phyloP scores from a whole-genome alignment of 2,329 filamentous ascomycete species.

The Cordyceps javanica region DNA sequence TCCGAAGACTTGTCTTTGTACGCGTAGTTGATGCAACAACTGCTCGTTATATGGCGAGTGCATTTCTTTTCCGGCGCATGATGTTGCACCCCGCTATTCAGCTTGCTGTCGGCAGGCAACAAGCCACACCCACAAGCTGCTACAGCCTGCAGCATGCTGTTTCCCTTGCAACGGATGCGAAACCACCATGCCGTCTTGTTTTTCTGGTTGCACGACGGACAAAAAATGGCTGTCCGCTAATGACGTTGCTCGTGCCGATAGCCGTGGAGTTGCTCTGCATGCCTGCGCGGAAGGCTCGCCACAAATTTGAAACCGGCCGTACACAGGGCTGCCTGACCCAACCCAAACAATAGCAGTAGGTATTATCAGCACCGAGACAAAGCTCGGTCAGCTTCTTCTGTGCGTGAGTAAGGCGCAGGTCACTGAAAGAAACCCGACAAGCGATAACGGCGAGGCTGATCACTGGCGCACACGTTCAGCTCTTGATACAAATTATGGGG shows the following conservation, averaged over 20 bases:
- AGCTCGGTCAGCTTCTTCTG: not conserved
- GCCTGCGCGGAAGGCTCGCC: not conserved
- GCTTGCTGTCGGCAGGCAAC: not conserved
- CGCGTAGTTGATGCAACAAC: not conserved
- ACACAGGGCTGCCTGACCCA: not conserved
- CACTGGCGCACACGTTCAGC: not conserved
- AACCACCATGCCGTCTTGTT: not conserved
- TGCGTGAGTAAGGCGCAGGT: not conserved
- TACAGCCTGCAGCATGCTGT: not conserved
- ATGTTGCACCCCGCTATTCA: not conserved
- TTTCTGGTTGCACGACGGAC: not conserved
- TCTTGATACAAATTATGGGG: not conserved
- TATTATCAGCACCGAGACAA: not conserved
- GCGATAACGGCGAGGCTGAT: not conserved
- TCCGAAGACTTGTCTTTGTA: not conserved
- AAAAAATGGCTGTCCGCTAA: not conserved
- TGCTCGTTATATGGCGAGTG: not conserved
- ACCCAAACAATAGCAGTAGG: too few relatives aligned
- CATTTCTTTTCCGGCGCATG: not conserved
- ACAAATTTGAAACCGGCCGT: not conserved
- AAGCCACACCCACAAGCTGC: not conserved
- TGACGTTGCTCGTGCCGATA: constrained; percentile 9
- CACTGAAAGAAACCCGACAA: not conserved
- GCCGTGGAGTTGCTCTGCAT: not conserved
- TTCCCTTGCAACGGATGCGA: not conserved